Evolutionary conservation across 768 basidiomycete species (phyloP), one percentile per base, ranked within the genome.

Genomic region (Daedalea quercina): DNA sequence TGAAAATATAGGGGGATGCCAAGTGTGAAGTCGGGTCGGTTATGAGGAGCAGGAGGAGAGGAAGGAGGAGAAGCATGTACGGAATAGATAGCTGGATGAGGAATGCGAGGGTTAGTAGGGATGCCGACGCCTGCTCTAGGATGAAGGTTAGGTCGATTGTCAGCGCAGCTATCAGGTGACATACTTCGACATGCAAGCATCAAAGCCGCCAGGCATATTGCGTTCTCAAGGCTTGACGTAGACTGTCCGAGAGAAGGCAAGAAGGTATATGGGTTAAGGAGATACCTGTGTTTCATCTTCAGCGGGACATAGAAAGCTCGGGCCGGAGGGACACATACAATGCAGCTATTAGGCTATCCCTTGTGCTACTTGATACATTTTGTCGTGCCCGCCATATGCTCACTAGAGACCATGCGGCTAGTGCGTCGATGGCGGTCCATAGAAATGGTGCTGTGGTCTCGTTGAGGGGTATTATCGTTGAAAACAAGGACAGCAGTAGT

Each of bases 211-310:
- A 95, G 72, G 25, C 82, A 70, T 6, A 90, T 66, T 1, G 84
- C 73, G 64, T 90, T 95, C 62, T 95, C 91, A 15, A 97, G 72
- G 1, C 82, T 78, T 0, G 91, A 87, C 0, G 90, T 90, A 0
- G 94, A 94, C 11, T 84, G 72, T 0, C 92, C 88, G 7, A 95
- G 72, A 26, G 82, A 84, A 0, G 94, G 82, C 1, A 93, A 73
- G 52, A 95, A 67, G 8, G 89, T 69, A 66, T 96, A 96, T 2
- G 96, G 96, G 60, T 98, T 96, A 47, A 95, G 67, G 19, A 96
- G 79, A 68, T 87, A 94, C 44, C 93, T 96, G 60, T 47, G 37
- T 50, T 23, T 60, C 41, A 64, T 47, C 23, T 9, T 34, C 17
- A 44, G 37, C 19, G 53, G 47, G n/a, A n/a, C n/a, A n/a, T 26